These are phyloP conservation scores for Paecilomyces fulvus DNA, from an alignment of 2,329 filamentous ascomycete genomes.

Conservation along the genomic window DNA sequence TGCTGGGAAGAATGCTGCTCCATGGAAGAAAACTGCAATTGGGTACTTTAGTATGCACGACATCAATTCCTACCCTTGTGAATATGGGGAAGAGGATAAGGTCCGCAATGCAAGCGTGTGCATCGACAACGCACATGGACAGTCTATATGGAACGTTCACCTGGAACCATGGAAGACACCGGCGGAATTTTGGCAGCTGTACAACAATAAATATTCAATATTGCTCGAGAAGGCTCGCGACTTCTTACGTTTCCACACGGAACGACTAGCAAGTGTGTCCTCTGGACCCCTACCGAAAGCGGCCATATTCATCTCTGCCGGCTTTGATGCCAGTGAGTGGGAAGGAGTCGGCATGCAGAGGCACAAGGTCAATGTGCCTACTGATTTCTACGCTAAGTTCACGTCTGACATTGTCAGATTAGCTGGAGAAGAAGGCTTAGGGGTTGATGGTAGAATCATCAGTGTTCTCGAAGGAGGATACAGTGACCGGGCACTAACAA, in stretches of 20 bases:
- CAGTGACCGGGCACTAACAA: slow-evolving; percentile 80
- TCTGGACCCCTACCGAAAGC: slow-evolving; percentile 61
- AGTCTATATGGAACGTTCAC: slow-evolving; percentile 95
- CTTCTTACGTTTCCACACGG: slow-evolving; percentile 67
- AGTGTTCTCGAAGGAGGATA: slow-evolving; percentile 96
- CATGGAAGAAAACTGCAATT: slow-evolving; percentile 76
- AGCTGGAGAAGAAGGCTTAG: slow-evolving; percentile 68
- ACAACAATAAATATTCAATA: slow-evolving; percentile 67
- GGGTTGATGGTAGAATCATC: slow-evolving; percentile 75
- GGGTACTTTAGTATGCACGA: slow-evolving; percentile 97
- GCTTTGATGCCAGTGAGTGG: slow-evolving; percentile 95
- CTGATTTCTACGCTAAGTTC: slow-evolving; percentile 89
- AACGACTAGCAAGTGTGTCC: slow-evolving; percentile 50
- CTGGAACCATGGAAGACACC: slow-evolving; percentile 77
- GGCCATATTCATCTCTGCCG: slow-evolving; percentile 89
- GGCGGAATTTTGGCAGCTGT: slow-evolving; percentile 81
- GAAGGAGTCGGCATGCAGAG: slow-evolving; percentile 90
- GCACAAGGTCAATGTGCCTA: slow-evolving; percentile 91
- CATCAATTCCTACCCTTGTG: slow-evolving; percentile 97
- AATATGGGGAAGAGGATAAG: slow-evolving; percentile 86
- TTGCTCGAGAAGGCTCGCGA: slow-evolving; percentile 72
- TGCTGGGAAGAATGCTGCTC: slow-evolving; percentile 60
- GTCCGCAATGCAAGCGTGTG: slow-evolving; percentile 90
- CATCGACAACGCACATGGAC: slow-evolving; percentile 86
- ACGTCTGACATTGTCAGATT: slow-evolving; percentile 76